Evolutionary conservation across 106 monocot species (phyloP).

Genomic region (Dendrobium catenatum): DNA sequence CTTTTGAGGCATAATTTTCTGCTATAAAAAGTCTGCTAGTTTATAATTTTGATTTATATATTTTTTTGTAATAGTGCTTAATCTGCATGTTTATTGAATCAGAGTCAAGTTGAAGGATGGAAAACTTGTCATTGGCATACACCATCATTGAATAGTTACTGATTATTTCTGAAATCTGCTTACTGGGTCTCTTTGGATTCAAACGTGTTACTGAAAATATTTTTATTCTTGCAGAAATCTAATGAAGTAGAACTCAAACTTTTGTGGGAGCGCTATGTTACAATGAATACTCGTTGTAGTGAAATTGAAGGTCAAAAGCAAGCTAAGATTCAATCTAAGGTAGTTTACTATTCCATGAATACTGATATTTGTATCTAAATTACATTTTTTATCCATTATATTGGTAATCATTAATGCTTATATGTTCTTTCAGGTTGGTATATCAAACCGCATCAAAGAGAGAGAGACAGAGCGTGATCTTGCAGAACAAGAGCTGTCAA

Average conservation of each 20-base stretch:
- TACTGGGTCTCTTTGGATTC: neutral
- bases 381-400: neutral
- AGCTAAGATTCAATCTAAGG: slow-evolving; percentile 63
- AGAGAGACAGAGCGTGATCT: slow-evolving; percentile 61
- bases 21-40: neutral
- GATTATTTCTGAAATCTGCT: neutral
- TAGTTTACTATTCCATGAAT: slow-evolving; percentile 14
- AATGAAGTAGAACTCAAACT: slow-evolving; percentile 55
- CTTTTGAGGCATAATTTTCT: neutral
- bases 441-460: slow-evolving; percentile 55
- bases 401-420: neutral
- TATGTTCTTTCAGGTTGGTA: slow-evolving; percentile 41
- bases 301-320: slow-evolving; percentile 69
- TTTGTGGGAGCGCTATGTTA: slow-evolving; percentile 59
- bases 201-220: neutral
- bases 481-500: slow-evolving; percentile 67
- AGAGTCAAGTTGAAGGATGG: neutral
- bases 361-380: neutral
- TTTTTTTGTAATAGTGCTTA: neutral
- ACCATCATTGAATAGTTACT: neutral
- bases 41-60: neutral
- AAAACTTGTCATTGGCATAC: neutral
- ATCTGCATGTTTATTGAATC: neutral
- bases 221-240: slow-evolving; percentile 49
- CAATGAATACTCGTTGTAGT: slow-evolving; percentile 51